Percentiles rank a stretch among this genome's conserved stretches.
phyloP scores from a whole-genome alignment of 2,329 filamentous ascomycete genomes.

The Fusarium sp. region DNA sequence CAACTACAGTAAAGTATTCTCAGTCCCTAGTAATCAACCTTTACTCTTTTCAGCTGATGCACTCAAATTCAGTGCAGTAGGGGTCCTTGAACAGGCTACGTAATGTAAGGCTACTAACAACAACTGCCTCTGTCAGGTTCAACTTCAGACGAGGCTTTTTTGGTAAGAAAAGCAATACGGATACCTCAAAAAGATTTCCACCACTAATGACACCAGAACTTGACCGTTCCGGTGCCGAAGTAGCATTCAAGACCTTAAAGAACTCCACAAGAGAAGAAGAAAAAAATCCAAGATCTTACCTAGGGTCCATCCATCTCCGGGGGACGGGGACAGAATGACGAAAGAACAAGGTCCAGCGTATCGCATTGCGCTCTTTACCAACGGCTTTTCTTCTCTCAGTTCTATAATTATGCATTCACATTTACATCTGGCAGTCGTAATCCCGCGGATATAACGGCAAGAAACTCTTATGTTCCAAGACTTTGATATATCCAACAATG shows the following conservation, averaged over 20 bases:
- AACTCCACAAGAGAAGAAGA: constrained; percentile 1
- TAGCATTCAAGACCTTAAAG: neutral
- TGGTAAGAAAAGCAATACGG: neutral
- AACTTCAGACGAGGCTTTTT: neutral
- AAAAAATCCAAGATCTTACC: constrained; percentile 8
- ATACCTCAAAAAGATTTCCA: neutral
- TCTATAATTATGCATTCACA: constrained; percentile 12
- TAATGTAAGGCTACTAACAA: constrained; percentile 17
- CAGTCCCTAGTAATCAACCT: constrained; percentile 1
- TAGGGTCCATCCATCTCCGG: constrained; percentile 26
- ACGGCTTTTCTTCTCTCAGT: neutral
- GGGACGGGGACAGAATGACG: constrained; percentile 23
- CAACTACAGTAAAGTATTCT: constrained; percentile 2
- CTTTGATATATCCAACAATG: neutral
- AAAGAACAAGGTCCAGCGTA: constrained; percentile 15
- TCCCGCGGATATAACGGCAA: neutral
- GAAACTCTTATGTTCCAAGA: neutral
- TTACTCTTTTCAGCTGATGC: constrained; percentile 16
- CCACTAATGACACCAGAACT: neutral
- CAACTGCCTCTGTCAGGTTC: neutral
- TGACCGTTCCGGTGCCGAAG: constrained; percentile 21
- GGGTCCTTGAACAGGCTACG: constrained; percentile 29
- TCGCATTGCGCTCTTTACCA: neutral
- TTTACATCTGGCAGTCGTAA: constrained; percentile 4
- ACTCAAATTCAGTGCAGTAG: constrained; percentile 9